Evolutionary conservation across 2,329 filamentous ascomycete genomes (phyloP).

Genomic region (Claviceps paspali): DNA sequence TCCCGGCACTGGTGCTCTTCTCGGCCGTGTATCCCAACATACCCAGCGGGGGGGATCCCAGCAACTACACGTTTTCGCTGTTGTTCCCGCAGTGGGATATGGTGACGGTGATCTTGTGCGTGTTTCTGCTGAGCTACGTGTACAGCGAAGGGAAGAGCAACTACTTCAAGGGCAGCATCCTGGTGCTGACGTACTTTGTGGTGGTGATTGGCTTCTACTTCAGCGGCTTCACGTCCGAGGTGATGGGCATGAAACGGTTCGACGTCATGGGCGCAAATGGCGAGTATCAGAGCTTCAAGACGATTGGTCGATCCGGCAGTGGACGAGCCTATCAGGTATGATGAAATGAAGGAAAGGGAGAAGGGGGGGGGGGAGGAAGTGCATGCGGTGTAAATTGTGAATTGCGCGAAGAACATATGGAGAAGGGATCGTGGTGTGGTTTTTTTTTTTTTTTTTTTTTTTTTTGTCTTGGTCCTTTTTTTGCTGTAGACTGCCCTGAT

Average conservation of each 20-base stretch:
- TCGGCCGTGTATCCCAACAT: conserved; percentile 54
- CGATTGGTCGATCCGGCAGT: conserved; percentile 30
- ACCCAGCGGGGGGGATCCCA: conserved; percentile 22
- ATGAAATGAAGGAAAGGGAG: no score
- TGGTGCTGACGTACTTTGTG: conserved; percentile 84
- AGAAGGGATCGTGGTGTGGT: no score
- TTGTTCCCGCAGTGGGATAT: conserved; percentile 99
- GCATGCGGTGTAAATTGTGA: no score
- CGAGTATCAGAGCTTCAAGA: conserved; percentile 36
- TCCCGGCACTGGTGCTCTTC: conserved; percentile 84
- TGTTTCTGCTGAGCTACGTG: conserved; percentile 93
- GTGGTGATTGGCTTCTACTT: conserved; percentile 88
- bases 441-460: no score
- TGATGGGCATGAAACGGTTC: conserved; percentile 32
- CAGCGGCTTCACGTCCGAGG: conserved; percentile 39
- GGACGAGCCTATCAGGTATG: conserved; percentile 13
- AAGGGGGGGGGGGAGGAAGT: no score
- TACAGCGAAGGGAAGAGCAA: conserved; percentile 99
- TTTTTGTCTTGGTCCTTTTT: no score
- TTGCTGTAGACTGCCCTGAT: no score
- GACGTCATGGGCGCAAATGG: conserved; percentile 37
- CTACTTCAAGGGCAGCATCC: conserved; percentile 97
- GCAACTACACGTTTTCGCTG: conserved; percentile 59
- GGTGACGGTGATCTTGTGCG: conserved; percentile 89
- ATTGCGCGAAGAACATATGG: no score